Evolutionary conservation across 495 filamentous ascomycete species (phyloP).

Genomic region (Neurospora sp.): DNA sequence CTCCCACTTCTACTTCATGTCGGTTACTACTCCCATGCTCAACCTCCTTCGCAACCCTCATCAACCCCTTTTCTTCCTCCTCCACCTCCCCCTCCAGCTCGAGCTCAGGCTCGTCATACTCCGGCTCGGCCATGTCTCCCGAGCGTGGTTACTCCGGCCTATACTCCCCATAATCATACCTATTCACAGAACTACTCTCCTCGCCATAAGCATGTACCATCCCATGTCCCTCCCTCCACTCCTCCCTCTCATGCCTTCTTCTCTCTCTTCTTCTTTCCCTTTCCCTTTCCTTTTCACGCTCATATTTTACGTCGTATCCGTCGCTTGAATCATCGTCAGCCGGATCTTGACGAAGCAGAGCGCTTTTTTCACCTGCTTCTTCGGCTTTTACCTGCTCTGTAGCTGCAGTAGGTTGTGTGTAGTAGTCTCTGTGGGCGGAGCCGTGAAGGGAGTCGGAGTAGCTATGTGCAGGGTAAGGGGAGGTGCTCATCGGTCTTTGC

Average conservation of each 20-base stretch:
- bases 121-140: neutral
- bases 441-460: neutral
- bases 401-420: no score
- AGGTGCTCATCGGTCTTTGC: neutral
- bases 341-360: neutral
- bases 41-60: neutral
- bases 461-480: neutral
- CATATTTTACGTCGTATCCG: neutral
- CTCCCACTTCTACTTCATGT: neutral
- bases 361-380: neutral
- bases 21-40: neutral
- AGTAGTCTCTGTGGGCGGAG: no score
- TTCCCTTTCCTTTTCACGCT: neutral
- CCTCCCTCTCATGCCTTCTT: neutral
- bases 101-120: neutral
- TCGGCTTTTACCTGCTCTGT: neutral
- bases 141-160: neutral
- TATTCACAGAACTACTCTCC: neutral
- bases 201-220: neutral
- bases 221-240: neutral
- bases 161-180: neutral
- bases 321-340: neutral
- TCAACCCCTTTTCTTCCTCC: neutral
- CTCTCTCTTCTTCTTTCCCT: neutral
- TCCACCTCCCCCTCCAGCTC: neutral